Evolutionary conservation across 331 rosid genomes (phyloP), one percentile per base, ranked within the genome.

Genomic region (Prunus yedoensis): DNA sequence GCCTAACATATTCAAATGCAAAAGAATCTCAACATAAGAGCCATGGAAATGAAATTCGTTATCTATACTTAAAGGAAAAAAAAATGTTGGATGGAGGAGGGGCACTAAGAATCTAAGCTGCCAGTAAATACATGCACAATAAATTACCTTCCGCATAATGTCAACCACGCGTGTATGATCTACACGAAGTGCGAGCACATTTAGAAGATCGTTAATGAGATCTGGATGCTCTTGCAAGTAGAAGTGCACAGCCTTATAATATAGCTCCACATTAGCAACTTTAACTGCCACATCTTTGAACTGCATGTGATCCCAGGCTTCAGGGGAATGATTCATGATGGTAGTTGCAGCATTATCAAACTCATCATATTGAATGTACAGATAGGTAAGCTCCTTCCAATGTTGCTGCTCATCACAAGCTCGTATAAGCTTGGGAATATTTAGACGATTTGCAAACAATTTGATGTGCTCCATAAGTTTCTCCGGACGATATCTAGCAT

Each of bases 241-340:
- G 84, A 95, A 95, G 81, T 95, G 99, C 77, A 95, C 99, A 62
- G 98, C 91, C 91, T 95, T 95, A 68, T 95, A 92, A 77, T 95
- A 92, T 68, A 95, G 79, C 88, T 95, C 99, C 77, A 95, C 99
- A 66, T 88, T 95, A 27, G 94, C 99, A 86, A 95, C 98, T 89
- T 95, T 95, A 61, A 86, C 98, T 16, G 88, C 60, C 73, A 95
- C 98, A 74, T 95, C 98, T 82, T 95, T 95, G 78, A 95, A 95
- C 74, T 92, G 99, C 99, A 95, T 92, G 88, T 92, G 99, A 82
- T 95, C 99, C 99, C 99, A 95, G 78, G 99, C 99, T 87, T 95
- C 99, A n/a, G 97, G 98, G 59, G 98, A 92, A 78, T 92, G 98
- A 87, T 95, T 95, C 99, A 95, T 95, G 80, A 95, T 95, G 66